These are phyloP conservation scores for Thalia dealbata DNA, from an alignment of 176 grass and related monocot species.

Conservation along the genomic window DNA sequence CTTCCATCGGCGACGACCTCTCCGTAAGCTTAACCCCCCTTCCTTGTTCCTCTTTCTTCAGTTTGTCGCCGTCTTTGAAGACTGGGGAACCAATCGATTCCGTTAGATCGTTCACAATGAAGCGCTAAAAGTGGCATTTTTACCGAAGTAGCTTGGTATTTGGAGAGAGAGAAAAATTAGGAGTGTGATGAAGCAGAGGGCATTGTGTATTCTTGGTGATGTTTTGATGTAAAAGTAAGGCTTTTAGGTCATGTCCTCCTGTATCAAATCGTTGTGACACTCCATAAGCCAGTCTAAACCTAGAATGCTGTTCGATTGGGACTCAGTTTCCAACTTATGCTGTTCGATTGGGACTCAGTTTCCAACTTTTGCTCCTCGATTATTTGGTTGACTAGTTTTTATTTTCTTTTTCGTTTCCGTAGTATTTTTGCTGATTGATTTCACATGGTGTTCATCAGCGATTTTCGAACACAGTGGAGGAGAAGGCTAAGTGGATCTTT, in stretches of 20 bases:
- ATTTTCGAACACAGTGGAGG: conserved; percentile 78
- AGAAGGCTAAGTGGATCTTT: conserved; percentile 97
- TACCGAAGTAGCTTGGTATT: neutral
- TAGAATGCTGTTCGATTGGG: neutral
- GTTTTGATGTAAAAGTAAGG: neutral
- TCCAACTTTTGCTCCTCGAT: neutral
- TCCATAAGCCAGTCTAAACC: neutral
- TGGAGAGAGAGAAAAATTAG: neutral
- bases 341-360: neutral
- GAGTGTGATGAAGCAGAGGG: neutral
- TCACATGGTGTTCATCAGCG: conserved; percentile 31
- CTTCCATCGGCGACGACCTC: conserved; percentile 84
- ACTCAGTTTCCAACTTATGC: neutral
- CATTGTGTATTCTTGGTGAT: neutral
- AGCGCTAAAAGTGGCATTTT: neutral
- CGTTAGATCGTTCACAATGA: neutral
- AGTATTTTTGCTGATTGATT: neutral
- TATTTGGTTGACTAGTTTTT: too few relatives aligned
- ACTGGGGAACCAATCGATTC: neutral
- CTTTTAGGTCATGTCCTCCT: neutral
- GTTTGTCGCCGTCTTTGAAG: neutral
- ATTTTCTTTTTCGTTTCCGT: neutral
- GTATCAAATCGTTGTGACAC: neutral
- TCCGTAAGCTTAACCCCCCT: conserved; percentile 34
- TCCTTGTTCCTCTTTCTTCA: neutral